phyloP scores from a whole-genome alignment of 108 stramenopile genomes.

The Cylindrotheca closterium region DNA sequence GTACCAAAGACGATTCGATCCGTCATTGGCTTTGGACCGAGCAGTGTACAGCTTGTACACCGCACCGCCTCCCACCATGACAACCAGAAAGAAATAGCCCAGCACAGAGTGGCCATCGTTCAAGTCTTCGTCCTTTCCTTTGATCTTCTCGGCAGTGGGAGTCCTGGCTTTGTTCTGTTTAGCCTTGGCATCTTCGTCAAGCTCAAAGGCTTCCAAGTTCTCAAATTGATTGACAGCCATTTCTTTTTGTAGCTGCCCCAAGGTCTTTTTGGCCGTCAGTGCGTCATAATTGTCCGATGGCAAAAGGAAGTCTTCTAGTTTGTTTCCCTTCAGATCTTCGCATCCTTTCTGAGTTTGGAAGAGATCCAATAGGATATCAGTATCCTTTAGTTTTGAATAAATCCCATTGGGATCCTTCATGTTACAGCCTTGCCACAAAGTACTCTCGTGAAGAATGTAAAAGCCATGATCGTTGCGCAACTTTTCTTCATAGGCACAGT shows the following conservation, averaged over 20 bases:
- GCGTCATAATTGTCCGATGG: not conserved
- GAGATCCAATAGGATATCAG: not conserved
- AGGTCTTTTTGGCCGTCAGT: not conserved
- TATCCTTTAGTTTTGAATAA: not conserved
- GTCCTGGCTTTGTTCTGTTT: no score
- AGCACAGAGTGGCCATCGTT: not conserved
- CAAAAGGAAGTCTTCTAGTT: not conserved
- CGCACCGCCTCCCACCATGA: not conserved
- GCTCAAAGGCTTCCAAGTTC: not conserved
- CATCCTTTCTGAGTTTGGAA: not conserved
- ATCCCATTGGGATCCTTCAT: not conserved
- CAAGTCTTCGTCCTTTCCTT: not conserved
- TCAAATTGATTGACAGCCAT: no score
- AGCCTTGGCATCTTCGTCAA: not conserved
- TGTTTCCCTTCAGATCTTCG: not conserved
- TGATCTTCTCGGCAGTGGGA: not conserved
- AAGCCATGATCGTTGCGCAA: constrained; percentile 6
- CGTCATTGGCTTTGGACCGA: not conserved
- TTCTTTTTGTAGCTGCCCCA: not conserved
- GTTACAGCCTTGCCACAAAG: constrained; percentile 7
- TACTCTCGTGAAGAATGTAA: constrained; percentile 2
- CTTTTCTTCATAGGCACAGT: constrained; percentile 24
- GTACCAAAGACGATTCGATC: not conserved
- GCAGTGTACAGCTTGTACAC: not conserved
- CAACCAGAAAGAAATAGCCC: not conserved